These are phyloP conservation scores for Chenopodium suecicum DNA, from an alignment of 148 eudicot genomes.

Conservation along the genomic window DNA sequence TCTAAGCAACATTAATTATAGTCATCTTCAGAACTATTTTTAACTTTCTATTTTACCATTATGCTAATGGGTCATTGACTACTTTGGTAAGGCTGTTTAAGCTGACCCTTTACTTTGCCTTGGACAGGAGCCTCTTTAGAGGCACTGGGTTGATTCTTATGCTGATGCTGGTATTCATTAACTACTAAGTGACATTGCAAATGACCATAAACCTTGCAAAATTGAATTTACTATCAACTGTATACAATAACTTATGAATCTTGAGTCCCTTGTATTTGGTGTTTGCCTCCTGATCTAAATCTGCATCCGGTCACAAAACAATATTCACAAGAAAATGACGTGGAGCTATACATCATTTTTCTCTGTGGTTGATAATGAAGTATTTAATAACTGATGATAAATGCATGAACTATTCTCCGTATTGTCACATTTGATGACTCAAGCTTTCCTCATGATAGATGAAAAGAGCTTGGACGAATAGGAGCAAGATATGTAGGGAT, in stretches of 20 bases:
- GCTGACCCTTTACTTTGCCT: neutral
- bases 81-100: neutral
- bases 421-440: constrained; percentile 25
- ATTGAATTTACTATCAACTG: neutral
- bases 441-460: constrained; percentile 24
- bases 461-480: constrained; percentile 26
- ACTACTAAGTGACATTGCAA: neutral
- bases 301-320: neutral
- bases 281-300: neutral
- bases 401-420: constrained; percentile 8
- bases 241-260: neutral
- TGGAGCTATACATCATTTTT: constrained; percentile 4
- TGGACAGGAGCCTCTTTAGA: neutral
- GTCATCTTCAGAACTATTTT: neutral
- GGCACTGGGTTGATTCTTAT: neutral
- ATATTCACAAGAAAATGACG: neutral
- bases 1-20: neutral
- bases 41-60: neutral
- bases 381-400: neutral
- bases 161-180: neutral
- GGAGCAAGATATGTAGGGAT: constrained; percentile 23
- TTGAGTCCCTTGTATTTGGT: neutral
- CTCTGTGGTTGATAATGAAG: neutral
- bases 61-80: neutral
- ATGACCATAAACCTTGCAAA: neutral